phyloP scores from a whole-genome alignment of 306 rosid genomes.

The Malus sieversii region DNA sequence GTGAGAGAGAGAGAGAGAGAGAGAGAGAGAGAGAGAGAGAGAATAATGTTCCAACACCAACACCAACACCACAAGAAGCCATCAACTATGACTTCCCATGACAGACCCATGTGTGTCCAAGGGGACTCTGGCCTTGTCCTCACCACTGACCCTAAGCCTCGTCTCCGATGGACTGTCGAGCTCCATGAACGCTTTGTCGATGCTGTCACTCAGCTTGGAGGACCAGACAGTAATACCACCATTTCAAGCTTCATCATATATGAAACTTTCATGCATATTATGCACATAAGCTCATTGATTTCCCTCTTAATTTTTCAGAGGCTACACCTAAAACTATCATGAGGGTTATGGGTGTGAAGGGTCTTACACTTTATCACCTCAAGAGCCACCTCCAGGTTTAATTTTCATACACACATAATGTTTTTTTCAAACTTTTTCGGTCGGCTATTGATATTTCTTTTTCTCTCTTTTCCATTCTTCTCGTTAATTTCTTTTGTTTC shows the following conservation, averaged over 20 bases:
- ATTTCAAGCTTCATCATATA: background rate
- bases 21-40: background rate
- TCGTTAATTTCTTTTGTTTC: constrained; percentile 12
- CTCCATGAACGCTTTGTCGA: constrained; percentile 99
- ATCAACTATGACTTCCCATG: constrained; percentile 93
- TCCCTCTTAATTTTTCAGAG: constrained; percentile 34
- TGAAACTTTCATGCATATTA: background rate
- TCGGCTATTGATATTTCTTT: background rate
- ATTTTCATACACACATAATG: constrained; percentile 13
- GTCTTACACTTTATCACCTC: constrained; percentile 99
- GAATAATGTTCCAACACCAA: constrained; percentile 74
- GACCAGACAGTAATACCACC: constrained; percentile 71
- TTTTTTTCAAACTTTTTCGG: constrained; percentile 14
- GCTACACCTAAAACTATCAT: constrained; percentile 98
- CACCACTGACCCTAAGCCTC: constrained; percentile 98
- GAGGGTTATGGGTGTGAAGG: constrained; percentile 99
- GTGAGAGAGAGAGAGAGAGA: constrained; percentile 35
- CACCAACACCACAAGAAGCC: constrained; percentile 70
- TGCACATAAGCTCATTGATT: background rate
- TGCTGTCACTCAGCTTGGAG: constrained; percentile 97
- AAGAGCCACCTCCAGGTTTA: constrained; percentile 98
- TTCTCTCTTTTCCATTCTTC: constrained; percentile 3
- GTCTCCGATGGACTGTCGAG: constrained; percentile 97
- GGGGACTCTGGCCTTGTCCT: constrained; percentile 98
- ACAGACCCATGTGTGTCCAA: constrained; percentile 92